These are phyloP conservation scores for Coemansia sp. DNA, from an alignment of 192 early-diverging fungal genomes.

Conservation along the genomic window DNA sequence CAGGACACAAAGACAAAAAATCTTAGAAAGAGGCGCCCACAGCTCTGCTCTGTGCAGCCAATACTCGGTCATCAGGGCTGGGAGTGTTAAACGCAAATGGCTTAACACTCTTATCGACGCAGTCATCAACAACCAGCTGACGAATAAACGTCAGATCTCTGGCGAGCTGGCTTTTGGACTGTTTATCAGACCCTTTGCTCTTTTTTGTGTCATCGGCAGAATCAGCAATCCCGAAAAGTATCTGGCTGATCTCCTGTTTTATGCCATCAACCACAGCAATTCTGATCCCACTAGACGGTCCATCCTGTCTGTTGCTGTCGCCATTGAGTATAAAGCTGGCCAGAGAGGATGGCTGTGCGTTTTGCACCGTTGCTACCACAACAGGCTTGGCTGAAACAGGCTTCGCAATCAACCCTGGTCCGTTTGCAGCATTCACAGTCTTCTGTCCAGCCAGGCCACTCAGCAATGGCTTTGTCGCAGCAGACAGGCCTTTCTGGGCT, in stretches of 20 bases:
- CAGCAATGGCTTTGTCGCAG: neutral
- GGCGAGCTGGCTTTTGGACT: neutral
- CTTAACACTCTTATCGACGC: conserved; percentile 12
- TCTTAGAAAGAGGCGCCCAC: neutral
- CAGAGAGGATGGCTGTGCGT: conserved; percentile 35
- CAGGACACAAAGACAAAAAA: neutral
- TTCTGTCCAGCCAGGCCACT: neutral
- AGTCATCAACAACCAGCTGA: conserved; percentile 17
- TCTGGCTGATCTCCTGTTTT: conserved; percentile 1
- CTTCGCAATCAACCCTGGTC: neutral
- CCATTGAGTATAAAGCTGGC: conserved; percentile 43
- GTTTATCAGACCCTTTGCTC: neutral
- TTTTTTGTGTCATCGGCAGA: neutral
- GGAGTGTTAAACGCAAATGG: conserved; percentile 73
- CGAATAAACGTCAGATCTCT: conserved; percentile 41
- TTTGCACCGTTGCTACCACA: neutral
- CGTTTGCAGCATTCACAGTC: neutral
- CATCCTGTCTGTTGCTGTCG: neutral
- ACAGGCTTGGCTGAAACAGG: neutral
- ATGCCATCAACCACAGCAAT: neutral
- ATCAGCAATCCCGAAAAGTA: neutral
- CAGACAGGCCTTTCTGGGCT: neutral
- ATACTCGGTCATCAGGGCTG: conserved; percentile 81
- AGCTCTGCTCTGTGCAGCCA: conserved; percentile 58
- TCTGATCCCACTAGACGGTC: neutral